Evolutionary conservation across 768 basidiomycete species (phyloP).

Genomic region (Trametopsis cervina): DNA sequence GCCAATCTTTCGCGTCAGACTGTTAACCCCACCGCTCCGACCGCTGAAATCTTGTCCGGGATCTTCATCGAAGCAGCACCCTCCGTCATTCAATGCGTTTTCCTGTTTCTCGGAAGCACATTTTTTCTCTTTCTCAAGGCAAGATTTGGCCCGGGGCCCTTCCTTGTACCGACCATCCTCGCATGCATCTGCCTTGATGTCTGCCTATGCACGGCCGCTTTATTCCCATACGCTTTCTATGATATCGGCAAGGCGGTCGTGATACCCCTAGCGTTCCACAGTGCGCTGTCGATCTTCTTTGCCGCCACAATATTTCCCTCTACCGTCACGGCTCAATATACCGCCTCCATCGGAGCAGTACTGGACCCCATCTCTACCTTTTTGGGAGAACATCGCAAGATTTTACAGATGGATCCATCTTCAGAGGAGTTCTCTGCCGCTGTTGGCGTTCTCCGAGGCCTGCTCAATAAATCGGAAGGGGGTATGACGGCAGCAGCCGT

Average conservation of each 20-base stretch:
- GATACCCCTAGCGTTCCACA: conserved; percentile 54
- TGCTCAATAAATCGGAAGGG: conserved; percentile 35
- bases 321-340: conserved; percentile 55
- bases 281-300: conserved; percentile 43
- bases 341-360: conserved; percentile 38
- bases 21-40: conserved; percentile 31
- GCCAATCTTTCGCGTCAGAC: conserved; percentile 49
- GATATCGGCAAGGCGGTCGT: conserved; percentile 46
- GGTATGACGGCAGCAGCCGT: conserved; percentile 46
- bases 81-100: conserved; percentile 50
- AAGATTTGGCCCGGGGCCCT: conserved; percentile 56
- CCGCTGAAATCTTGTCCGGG: conserved; percentile 38
- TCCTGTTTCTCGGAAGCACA: conserved; percentile 54
- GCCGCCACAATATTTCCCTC: conserved; percentile 57
- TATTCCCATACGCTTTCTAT: conserved; percentile 67
- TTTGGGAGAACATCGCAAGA: conserved; percentile 38
- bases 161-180: conserved; percentile 47
- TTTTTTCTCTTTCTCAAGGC: conserved; percentile 56
- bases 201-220: conserved; percentile 43
- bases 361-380: conserved; percentile 40
- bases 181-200: conserved; percentile 60
- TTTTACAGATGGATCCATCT: conserved; percentile 38
- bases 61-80: conserved; percentile 55
- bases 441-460: conserved; percentile 30
- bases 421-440: conserved; percentile 32